A percentile compares a stretch with the other conserved stretches of the same genome.
These are phyloP conservation scores for Auricularia sp. DNA, from an alignment of 768 basidiomycete genomes.

Conservation along the genomic window DNA sequence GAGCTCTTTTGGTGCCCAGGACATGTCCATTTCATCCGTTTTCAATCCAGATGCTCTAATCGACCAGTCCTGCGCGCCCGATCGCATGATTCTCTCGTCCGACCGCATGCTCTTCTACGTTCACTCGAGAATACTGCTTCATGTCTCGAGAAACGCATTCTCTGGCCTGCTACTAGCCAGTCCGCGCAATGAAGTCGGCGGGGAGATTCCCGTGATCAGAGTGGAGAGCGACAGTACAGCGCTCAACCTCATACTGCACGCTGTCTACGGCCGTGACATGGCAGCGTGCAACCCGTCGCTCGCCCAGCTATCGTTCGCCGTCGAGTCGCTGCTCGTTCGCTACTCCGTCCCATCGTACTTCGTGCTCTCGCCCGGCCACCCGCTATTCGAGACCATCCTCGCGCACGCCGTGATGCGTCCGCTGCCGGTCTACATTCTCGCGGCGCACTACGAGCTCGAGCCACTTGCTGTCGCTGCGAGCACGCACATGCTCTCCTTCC, in stretches of 20 bases:
- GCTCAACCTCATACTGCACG: conserved; percentile 65
- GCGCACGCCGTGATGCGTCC: conserved; percentile 60
- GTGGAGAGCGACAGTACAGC: conserved; percentile 25
- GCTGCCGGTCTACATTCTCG: conserved; percentile 12
- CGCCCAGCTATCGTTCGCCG: neutral
- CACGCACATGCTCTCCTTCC: conserved; percentile 7
- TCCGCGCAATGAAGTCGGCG: no score
- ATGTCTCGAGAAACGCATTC: conserved; percentile 56
- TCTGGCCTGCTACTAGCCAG: conserved; percentile 33
- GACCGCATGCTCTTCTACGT: conserved; percentile 83
- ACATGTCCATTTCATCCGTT: no score
- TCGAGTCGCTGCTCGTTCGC: neutral
- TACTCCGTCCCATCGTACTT: neutral
- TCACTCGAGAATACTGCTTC: conserved; percentile 48
- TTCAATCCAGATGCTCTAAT: no score
- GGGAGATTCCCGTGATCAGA: neutral
- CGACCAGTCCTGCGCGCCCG: conserved; percentile 12
- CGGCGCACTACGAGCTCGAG: conserved; percentile 10
- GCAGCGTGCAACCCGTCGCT: conserved; percentile 55
- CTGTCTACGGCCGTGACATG: conserved; percentile 62
- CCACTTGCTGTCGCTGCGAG: conserved; percentile 11
- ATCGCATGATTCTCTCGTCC: conserved; percentile 56
- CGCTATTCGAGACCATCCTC: conserved; percentile 42
- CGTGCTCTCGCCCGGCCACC: neutral
- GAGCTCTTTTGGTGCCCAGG: accelerated